Base-by-base conservation (phyloP, 352 stramenopile species). In the Pilasporangium apinafurcum region DNA sequence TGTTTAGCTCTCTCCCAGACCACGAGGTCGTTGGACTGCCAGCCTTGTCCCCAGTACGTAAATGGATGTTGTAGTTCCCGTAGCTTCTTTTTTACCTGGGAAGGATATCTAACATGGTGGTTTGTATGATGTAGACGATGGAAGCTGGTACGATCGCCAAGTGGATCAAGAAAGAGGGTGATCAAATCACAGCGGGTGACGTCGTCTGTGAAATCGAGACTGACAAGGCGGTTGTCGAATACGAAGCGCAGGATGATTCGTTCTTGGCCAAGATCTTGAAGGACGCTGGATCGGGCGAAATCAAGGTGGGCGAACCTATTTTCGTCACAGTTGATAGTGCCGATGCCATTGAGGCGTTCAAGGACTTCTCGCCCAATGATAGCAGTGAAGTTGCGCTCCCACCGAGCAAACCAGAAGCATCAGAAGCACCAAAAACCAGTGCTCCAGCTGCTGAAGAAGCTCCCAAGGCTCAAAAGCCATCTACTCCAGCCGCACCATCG, bases 141-240 rank as follows among this genome's bases (percentile, higher is more conserved):
- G 83, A 96, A 64, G 71, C 79, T 7, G 96, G 96, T 32, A 96
- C 77, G 25, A 96, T 99, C 51, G 83, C 92, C 32, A 85, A 92
- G 65, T 98, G 95, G 94, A 92, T 95, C 58, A 89, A 87, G 58
- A 57, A 72, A 51, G 87, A 96, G 53, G 95, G 95, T 32, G 84
- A 97, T n/a, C 57, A 60, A 16, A 95, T 98, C 58, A 62, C 57
- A 18, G 85, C 95, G 1, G 95, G 95, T 8, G 90, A 98, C 56
- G 77, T 97, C 29, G 72, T 98, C 30, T 96, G 86, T 54, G 77
- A 97, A 44, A 87, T 99, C 45, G 95, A 99, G 73, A 99, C 96
- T 9, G 96, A 99, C 72, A 98, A 99, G 72, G 96, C 96, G 16
- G 95, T 95, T 20, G 95, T 99, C 37, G 95, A 98, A 67, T 99